phyloP scores from a whole-genome alignment of 306 rosid species.

The Carpinus fangiana region DNA sequence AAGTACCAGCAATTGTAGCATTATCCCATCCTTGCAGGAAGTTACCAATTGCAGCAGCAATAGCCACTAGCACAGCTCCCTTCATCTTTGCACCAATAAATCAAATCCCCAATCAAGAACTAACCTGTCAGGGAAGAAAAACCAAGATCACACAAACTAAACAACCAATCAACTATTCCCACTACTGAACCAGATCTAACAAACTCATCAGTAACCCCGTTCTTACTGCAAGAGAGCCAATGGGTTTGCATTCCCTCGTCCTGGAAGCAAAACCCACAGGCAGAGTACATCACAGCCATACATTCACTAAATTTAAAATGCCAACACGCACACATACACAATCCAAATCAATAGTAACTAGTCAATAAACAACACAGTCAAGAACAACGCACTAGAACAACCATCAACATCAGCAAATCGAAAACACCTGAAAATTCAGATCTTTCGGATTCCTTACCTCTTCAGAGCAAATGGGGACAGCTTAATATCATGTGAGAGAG shows the following conservation, averaged over 20 bases:
- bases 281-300: not conserved
- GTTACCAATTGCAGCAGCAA: slow-evolving; percentile 86
- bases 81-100: slow-evolving; percentile 43
- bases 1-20: slow-evolving; percentile 87
- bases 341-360: slow-evolving; percentile 5
- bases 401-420: not conserved
- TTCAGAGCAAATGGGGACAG: not conserved
- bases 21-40: slow-evolving; percentile 95
- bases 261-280: not conserved
- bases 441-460: slow-evolving; percentile 13
- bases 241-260: not conserved
- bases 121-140: slow-evolving; percentile 19
- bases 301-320: not conserved
- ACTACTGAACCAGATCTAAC: slow-evolving; percentile 17
- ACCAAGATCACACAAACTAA: slow-evolving; percentile 13
- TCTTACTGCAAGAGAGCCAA: not conserved
- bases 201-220: not conserved
- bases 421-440: not conserved
- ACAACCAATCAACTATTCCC: not conserved
- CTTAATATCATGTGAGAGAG: not conserved
- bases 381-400: slow-evolving; percentile 4
- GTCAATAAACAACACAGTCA: not conserved
- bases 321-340: not conserved
- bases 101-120: slow-evolving; percentile 15
- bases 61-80: slow-evolving; percentile 76